Evolutionary conservation across 1,139 yeast genomes (phyloP).

Genomic region (Suhomyces atakaporum): DNA sequence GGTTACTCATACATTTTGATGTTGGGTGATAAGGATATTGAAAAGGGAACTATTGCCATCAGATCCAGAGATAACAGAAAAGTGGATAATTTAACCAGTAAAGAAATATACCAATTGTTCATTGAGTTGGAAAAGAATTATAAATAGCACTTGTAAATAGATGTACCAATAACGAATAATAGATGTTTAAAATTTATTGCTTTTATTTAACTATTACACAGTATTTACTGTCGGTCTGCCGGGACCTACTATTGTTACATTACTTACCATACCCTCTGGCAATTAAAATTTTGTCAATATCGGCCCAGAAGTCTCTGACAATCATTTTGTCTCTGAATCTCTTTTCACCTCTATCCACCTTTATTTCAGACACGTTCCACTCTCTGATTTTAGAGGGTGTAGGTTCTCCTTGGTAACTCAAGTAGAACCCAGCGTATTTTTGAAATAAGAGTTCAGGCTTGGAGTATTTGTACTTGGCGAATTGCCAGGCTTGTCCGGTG

Average conservation of each 20-base stretch:
- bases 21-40: conserved; percentile 85
- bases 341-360: conserved; percentile 73
- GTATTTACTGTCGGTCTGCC: conserved; percentile 1
- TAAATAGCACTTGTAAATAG: conserved; percentile 18
- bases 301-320: conserved; percentile 81
- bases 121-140: conserved; percentile 51
- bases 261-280: conserved; percentile 41
- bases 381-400: conserved; percentile 73
- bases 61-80: conserved; percentile 61
- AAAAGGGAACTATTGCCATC: conserved; percentile 61
- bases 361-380: conserved; percentile 85
- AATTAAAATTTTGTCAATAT: conserved; percentile 61
- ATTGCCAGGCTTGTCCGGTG: conserved; percentile 98
- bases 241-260: neutral
- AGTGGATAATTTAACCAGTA: conserved; percentile 44
- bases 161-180: too few relatives aligned
- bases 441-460: conserved; percentile 82
- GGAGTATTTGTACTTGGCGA: conserved; percentile 80
- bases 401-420: conserved; percentile 76
- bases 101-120: conserved; percentile 53
- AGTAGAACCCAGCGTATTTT: conserved; percentile 78
- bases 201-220: neutral
- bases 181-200: too few relatives aligned
- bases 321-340: conserved; percentile 90
- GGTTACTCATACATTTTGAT: conserved; percentile 80